phyloP scores from a whole-genome alignment of 805 yeast genomes.

The Candida sonorensis region DNA sequence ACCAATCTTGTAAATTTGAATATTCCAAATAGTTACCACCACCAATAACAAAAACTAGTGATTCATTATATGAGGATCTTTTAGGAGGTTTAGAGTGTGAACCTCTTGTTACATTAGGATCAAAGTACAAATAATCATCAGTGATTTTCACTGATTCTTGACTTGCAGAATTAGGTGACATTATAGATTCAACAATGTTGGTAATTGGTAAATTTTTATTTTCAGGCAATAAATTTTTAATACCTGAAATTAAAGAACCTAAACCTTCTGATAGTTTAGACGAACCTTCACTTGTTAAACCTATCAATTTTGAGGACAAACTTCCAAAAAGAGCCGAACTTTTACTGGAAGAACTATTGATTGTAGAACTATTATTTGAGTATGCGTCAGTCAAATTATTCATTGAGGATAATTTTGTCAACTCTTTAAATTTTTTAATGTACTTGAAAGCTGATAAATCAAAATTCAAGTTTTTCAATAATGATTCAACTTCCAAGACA shows the following conservation, averaged over 20 bases:
- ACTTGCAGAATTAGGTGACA: constrained; percentile 70
- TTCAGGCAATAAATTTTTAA: constrained; percentile 81
- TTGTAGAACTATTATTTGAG: constrained; percentile 20
- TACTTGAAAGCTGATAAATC: constrained; percentile 64
- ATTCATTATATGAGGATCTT: constrained; percentile 72
- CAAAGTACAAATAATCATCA: constrained; percentile 85
- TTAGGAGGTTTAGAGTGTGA: constrained; percentile 85
- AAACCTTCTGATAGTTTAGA: constrained; percentile 75
- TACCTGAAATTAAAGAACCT: constrained; percentile 80
- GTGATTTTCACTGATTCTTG: constrained; percentile 63
- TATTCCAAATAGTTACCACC: constrained; percentile 96
- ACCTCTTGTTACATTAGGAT: constrained; percentile 82
- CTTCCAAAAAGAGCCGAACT: constrained; percentile 71
- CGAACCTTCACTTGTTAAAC: constrained; percentile 67
- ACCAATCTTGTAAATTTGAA: constrained; percentile 90
- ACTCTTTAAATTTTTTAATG: constrained; percentile 75
- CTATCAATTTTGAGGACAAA: constrained; percentile 69
- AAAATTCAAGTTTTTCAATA: constrained; percentile 47
- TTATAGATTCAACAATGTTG: constrained; percentile 81
- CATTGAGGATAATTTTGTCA: constrained; percentile 43
- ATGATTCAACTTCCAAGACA: constrained; percentile 53
- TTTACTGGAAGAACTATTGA: too few species aligned
- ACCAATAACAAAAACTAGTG: constrained; percentile 89
- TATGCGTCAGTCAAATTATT: constrained; percentile 31
- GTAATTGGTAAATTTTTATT: constrained; percentile 86